These are phyloP conservation scores for Sporothrix schenckii DNA, from an alignment of 2,329 filamentous ascomycete species.

Conservation along the genomic window DNA sequence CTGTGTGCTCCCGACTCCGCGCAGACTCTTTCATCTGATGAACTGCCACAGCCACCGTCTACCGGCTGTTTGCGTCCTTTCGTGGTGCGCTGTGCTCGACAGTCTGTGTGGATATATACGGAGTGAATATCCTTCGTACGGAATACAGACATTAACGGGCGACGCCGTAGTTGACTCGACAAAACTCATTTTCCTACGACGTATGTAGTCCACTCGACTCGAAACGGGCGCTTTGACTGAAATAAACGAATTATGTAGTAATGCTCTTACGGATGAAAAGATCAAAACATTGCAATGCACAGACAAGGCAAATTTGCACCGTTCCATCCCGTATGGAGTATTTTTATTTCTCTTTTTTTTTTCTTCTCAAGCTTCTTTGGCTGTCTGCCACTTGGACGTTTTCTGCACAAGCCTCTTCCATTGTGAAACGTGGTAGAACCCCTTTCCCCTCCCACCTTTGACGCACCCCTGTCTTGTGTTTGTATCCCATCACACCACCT, in stretches of 20 bases:
- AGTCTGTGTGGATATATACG: neutral
- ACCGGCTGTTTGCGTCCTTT: slow-evolving; percentile 1
- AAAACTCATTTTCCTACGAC: neutral
- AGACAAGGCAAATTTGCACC: slow-evolving; percentile 20
- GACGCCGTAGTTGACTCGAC: neutral
- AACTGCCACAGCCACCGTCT: neutral
- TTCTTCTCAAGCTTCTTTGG: neutral
- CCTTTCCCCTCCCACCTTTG: slow-evolving; percentile 9
- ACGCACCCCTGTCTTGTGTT: slow-evolving; percentile 4
- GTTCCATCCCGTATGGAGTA: slow-evolving; percentile 23
- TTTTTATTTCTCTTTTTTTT: neutral
- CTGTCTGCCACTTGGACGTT: neutral
- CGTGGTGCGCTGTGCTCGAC: slow-evolving; percentile 10
- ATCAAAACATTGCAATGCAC: slow-evolving; percentile 24
- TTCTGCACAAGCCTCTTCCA: slow-evolving; percentile 17
- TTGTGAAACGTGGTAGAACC: slow-evolving; percentile 27
- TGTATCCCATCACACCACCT: neutral
- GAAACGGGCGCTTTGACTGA: slow-evolving; percentile 22
- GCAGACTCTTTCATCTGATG: neutral
- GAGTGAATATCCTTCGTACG: neutral
- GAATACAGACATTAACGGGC: neutral
- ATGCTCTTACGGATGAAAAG: no score
- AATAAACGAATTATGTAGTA: neutral
- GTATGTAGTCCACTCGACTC: neutral
- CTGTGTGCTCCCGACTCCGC: neutral